Percentiles rank a stretch among this genome's conserved stretches.
Conservation (phyloP, 176 grass and related monocot species). For the Panicum miliaceum region DNA sequence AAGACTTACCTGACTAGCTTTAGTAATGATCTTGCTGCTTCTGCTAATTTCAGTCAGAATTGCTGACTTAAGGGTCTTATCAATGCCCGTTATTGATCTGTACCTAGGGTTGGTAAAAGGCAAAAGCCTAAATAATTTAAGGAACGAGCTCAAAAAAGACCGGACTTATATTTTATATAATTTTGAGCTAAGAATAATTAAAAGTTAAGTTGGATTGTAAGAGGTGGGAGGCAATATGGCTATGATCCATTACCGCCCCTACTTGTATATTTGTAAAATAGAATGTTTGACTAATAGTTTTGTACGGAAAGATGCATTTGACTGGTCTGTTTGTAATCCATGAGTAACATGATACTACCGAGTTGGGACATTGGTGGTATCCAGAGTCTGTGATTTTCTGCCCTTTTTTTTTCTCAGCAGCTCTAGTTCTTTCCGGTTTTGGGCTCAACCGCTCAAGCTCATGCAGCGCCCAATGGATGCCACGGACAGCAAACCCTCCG, state of each 20-base stretch:
- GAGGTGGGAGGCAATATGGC: no score
- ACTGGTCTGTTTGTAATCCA: neutral
- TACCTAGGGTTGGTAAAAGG: no score
- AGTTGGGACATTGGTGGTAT: neutral
- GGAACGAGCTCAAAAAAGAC: no score
- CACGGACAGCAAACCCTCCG: constrained; percentile 26
- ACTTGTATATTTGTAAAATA: neutral
- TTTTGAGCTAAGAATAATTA: no score
- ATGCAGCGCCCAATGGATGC: constrained; percentile 49
- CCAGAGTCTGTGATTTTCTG: neutral
- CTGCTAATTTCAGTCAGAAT: neutral
- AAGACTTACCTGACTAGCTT: neutral
- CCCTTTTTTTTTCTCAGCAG: neutral
- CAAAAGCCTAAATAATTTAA: no score
- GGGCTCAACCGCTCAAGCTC: neutral
- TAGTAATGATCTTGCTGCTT: neutral
- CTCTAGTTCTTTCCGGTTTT: neutral
- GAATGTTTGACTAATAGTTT: neutral
- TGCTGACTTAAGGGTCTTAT: neutral
- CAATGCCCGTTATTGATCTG: no score
- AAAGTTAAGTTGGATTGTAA: no score
- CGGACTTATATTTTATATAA: no score
- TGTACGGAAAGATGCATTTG: neutral
- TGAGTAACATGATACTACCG: neutral
- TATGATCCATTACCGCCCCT: no score